phyloP scores from a whole-genome alignment of 352 stramenopile genomes.

The Pythium phragmitis region DNA sequence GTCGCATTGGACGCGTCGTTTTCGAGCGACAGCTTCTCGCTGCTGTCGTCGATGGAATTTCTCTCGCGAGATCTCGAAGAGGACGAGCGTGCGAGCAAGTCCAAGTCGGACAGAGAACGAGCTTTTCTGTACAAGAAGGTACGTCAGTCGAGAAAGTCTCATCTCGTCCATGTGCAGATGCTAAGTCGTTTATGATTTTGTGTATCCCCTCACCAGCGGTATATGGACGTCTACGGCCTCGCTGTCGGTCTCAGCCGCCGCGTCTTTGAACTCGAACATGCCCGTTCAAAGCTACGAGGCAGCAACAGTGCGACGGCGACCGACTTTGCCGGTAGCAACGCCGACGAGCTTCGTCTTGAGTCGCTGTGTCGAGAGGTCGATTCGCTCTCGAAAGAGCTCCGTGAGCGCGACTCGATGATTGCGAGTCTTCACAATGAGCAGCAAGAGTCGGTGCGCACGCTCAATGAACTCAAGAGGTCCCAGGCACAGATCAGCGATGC shows the following conservation, averaged over 20 bases:
- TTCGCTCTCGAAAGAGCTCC: slow-evolving; percentile 50
- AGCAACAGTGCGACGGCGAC: slow-evolving; percentile 28
- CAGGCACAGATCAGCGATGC: slow-evolving; percentile 16
- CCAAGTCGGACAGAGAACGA: slow-evolving; percentile 60
- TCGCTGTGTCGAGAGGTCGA: slow-evolving; percentile 60
- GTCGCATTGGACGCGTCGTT: slow-evolving; percentile 28
- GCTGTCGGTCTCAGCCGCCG: slow-evolving; percentile 47
- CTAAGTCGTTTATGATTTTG: background rate
- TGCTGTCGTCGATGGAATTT: slow-evolving; percentile 51
- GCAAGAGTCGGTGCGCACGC: slow-evolving; percentile 37
- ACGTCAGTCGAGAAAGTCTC: background rate
- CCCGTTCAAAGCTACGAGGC: background rate
- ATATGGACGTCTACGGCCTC: slow-evolving; percentile 69
- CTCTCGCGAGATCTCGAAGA: slow-evolving; percentile 59
- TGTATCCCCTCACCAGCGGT: slow-evolving; percentile 35
- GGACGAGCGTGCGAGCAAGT: slow-evolving; percentile 50
- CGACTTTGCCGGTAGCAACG: slow-evolving; percentile 34
- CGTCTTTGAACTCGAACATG: slow-evolving; percentile 44
- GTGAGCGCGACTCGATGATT: slow-evolving; percentile 56
- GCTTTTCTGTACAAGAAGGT: slow-evolving; percentile 81
- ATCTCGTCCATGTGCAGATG: background rate
- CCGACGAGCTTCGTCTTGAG: slow-evolving; percentile 46
- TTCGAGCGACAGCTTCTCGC: slow-evolving; percentile 32
- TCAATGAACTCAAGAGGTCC: slow-evolving; percentile 49
- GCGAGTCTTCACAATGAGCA: slow-evolving; percentile 53